These are phyloP conservation scores for Verticillium zaregamsianum DNA, from an alignment of 2,329 filamentous ascomycete genomes.

Conservation along the genomic window DNA sequence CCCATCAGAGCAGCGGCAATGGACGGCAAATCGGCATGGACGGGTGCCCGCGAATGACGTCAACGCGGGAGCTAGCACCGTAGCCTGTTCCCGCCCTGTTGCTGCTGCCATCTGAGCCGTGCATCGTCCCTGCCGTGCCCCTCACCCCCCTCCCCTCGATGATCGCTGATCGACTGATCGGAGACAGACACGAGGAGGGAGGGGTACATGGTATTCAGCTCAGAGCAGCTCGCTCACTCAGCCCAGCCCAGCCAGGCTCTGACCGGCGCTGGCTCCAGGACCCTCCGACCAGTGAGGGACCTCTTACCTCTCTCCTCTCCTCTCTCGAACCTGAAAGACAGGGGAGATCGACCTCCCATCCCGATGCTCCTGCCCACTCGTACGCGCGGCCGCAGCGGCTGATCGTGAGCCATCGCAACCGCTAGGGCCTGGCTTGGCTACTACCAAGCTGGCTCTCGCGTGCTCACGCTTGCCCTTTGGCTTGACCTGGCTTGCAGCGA, in stretches of 20 bases:
- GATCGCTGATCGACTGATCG: not conserved
- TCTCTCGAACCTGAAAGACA: not conserved
- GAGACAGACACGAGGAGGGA: not conserved
- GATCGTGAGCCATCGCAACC: not conserved
- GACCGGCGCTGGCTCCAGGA: too few relatives aligned
- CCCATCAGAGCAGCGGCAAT: not conserved
- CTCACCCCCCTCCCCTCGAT: too few relatives aligned
- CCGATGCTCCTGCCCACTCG: not conserved
- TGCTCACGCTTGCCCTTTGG: not conserved
- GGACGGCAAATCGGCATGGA: not conserved
- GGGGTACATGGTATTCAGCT: not conserved
- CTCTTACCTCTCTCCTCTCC: not conserved
- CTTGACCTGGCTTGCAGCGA: not conserved
- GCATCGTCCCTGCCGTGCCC: not conserved
- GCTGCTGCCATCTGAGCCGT: not conserved
- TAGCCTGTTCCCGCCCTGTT: not conserved
- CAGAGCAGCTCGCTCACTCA: not conserved
- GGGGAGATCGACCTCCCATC: not conserved
- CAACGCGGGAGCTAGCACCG: not conserved
- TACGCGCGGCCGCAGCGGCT: not conserved
- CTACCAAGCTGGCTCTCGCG: not conserved
- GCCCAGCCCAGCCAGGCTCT: too few relatives aligned
- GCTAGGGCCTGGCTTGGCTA: not conserved
- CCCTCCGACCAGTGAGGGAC: not conserved
- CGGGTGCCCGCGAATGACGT: not conserved